Evolutionary conservation across 1,284 basidiomycete genomes (phyloP), one percentile per base, ranked within the genome.

Genomic region (Neonothopanus nambi): DNA sequence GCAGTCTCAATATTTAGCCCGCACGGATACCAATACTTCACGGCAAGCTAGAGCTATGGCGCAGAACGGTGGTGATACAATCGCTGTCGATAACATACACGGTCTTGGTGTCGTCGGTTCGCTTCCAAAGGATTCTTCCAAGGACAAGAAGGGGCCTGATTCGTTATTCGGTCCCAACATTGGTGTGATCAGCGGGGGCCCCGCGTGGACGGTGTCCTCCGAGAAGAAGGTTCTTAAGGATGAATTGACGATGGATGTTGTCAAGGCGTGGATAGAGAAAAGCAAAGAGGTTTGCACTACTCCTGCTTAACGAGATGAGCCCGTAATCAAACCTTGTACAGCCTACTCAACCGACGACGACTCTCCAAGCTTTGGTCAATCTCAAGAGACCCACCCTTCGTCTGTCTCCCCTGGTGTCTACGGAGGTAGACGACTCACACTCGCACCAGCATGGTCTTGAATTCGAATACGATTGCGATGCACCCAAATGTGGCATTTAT

Each of bases 381-480:
- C 82, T 95, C 62, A 95, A 95, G 67, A 83, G 93, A 7, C 93
- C 93, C 0, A 86, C 90, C 1, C 76, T 85, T 51, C 87, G 80
- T 42, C 81, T 84, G 41, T 89, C 80, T 33, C 91, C 84, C n/a
- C 77, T 85, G 43, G 72, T 77, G 3, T 58, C 66, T n/a, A 46
- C 59, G 9, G 64, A 73, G n/a, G 40, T 28, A 17, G 74, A 80
- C 18, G 69, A 78, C 0, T 68, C 70, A 5, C 74, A 78, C 43
- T 75, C 75, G 55, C 64, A 67, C 51, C 77, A 81, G 39, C 91
- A 94, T 62, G 82, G 85, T 15, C 77, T 95, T 53, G 91, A 92
- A 66, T 95, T 95, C 69, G 87, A 88, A 67, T 95, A 89, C 67
- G 93, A 95, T 65, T 91, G 89, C 59, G 91, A 93, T 58, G 85